Percentiles rank a stretch among this genome's conserved stretches.
These are phyloP conservation scores for Salix dunnii DNA, from an alignment of 345 rosid genomes.

Conservation along the genomic window DNA sequence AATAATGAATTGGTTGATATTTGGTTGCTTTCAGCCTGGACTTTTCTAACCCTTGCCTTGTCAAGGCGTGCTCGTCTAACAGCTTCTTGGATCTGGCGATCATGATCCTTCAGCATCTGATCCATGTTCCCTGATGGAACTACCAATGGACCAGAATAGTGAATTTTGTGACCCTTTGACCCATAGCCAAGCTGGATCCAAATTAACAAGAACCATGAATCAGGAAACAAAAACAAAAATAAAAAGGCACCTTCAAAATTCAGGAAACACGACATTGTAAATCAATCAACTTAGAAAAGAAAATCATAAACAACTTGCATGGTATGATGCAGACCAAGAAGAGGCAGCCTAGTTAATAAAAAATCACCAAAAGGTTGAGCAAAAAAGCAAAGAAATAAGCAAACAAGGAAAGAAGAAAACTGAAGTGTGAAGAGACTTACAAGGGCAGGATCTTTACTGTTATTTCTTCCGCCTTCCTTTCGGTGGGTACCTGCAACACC, in stretches of 20 bases:
- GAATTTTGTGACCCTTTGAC: slow-evolving; percentile 85
- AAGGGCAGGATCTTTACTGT: slow-evolving; percentile 65
- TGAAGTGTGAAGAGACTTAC: slow-evolving; percentile 41
- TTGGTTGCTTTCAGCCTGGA: slow-evolving; percentile 61
- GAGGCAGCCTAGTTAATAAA: neutral
- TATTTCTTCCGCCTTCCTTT: slow-evolving; percentile 57
- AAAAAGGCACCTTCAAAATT: neutral
- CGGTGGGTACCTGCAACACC: slow-evolving; percentile 35
- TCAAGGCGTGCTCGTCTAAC: slow-evolving; percentile 80
- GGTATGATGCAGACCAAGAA: neutral
- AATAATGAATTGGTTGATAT: slow-evolving; percentile 59
- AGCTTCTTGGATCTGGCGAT: slow-evolving; percentile 95
- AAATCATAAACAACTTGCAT: neutral
- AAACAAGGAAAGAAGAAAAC: neutral
- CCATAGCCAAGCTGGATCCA: slow-evolving; percentile 70
- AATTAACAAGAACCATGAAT: neutral
- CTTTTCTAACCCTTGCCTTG: slow-evolving; percentile 72
- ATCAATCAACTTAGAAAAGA: neutral
- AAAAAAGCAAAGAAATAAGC: neutral
- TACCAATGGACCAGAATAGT: slow-evolving; percentile 90
- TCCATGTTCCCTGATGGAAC: slow-evolving; percentile 89
- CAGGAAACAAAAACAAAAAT: neutral
- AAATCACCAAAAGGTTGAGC: neutral
- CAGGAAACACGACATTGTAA: too few species aligned
- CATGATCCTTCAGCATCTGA: slow-evolving; percentile 93